Conservation (phyloP, 2,329 filamentous ascomycete species). For the Talaromyces sp. region DNA sequence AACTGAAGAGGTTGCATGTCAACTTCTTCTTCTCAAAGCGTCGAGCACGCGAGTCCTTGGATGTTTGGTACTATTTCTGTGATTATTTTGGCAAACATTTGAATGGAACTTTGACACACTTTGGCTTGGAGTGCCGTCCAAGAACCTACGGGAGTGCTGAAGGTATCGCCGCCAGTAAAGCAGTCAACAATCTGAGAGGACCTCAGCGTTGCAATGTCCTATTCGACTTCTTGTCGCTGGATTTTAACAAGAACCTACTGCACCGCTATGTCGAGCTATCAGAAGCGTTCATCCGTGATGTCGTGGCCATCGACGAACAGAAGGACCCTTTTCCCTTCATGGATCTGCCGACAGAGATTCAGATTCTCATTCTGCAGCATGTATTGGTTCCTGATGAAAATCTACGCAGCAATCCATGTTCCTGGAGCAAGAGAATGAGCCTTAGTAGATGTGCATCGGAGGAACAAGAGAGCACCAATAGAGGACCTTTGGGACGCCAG, state of each 20-base stretch:
- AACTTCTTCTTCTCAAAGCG: background rate
- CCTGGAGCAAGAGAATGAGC: too few relatives aligned
- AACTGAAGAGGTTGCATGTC: constrained; percentile 5
- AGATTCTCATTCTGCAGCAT: constrained; percentile 25
- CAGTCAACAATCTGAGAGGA: constrained; percentile 16
- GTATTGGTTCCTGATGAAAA: constrained; percentile 22
- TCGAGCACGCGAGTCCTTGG: background rate
- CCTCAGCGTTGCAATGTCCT: background rate
- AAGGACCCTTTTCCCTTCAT: constrained; percentile 24
- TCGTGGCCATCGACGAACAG: background rate
- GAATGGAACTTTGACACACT: constrained; percentile 20
- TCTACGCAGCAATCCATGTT: constrained; percentile 16
- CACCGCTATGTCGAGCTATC: background rate
- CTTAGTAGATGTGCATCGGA: too few relatives aligned
- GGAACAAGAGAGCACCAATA: too few relatives aligned
- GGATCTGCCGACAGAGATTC: constrained; percentile 28
- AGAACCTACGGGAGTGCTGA: constrained; percentile 21
- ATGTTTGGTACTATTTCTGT: constrained; percentile 21
- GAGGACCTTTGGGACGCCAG: too few relatives aligned
- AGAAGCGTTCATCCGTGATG: background rate
- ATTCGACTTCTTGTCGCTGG: background rate
- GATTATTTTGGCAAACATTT: constrained; percentile 17
- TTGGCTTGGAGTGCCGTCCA: constrained; percentile 27
- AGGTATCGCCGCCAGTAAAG: constrained; percentile 7
- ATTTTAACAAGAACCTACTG: too few relatives aligned